Evolutionary conservation across 768 basidiomycete species (phyloP).

Genomic region (Astraeus odoratus): DNA sequence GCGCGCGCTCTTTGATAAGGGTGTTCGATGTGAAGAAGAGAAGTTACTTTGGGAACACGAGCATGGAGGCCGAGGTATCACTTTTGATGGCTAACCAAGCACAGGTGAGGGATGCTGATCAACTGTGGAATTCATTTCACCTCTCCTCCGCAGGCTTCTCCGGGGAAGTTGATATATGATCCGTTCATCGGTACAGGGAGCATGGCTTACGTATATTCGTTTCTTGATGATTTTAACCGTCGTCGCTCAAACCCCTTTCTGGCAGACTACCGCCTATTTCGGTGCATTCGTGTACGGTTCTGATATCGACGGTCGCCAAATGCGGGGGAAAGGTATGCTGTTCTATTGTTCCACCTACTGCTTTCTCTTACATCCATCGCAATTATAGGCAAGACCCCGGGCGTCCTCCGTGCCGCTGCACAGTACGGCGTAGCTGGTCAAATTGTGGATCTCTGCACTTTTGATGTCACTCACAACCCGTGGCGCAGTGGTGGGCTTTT

Average conservation of each 20-base stretch:
- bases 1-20: conserved; percentile 59
- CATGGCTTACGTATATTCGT: conserved; percentile 64
- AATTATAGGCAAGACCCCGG: conserved; percentile 43
- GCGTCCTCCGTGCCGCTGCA: conserved; percentile 70
- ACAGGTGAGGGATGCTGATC: conserved; percentile 42
- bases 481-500: conserved; percentile 87
- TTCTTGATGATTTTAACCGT: neutral
- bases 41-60: conserved; percentile 88
- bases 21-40: conserved; percentile 87
- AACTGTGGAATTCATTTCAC: neutral
- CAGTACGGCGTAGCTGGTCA: conserved; percentile 75
- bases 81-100: conserved; percentile 96
- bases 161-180: conserved; percentile 91
- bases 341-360: neutral
- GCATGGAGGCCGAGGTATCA: conserved; percentile 96
- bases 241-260: neutral
- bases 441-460: conserved; percentile 82
- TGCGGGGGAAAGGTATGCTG: conserved; percentile 82
- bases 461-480: conserved; percentile 87
- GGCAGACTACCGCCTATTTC: conserved; percentile 78
- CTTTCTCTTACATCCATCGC: neutral
- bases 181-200: conserved; percentile 94
- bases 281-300: conserved; percentile 85
- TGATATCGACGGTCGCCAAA: conserved; percentile 96
- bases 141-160: conserved; percentile 49